Conservation (phyloP, 352 stramenopile genomes). For the Plasmopara viticola region DNA sequence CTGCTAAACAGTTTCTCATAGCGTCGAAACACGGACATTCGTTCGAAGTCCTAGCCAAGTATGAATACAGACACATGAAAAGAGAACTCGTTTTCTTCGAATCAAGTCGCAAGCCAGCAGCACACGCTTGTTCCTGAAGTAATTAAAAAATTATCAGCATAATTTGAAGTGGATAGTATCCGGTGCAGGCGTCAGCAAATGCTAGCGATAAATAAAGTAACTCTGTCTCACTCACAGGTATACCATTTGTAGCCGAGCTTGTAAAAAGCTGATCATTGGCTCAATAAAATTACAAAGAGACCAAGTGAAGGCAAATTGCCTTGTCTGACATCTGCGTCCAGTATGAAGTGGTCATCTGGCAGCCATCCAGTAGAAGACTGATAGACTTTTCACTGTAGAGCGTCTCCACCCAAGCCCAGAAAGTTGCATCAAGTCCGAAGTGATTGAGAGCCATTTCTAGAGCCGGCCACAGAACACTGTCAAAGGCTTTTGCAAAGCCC, state of each 20-base stretch:
- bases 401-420: too few species aligned
- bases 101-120: slow-evolving; percentile 4
- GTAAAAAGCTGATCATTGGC: slow-evolving; percentile 13
- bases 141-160: slow-evolving; percentile 5
- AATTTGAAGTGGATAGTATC: neutral
- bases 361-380: too few species aligned
- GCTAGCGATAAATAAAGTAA: neutral
- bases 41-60: neutral
- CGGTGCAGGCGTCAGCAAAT: slow-evolving; percentile 14
- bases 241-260: neutral
- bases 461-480: neutral
- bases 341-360: too few species aligned
- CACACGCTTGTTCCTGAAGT: slow-evolving; percentile 8
- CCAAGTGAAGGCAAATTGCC: slow-evolving; percentile 10
- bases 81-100: slow-evolving; percentile 13
- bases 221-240: neutral
- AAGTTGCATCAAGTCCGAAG: too few species aligned
- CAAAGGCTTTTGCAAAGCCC: neutral
- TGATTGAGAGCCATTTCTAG: neutral
- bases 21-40: neutral
- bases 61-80: neutral
- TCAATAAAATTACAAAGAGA: slow-evolving; percentile 14
- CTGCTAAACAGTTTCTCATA: neutral
- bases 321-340: too few species aligned
- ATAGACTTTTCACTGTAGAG: too few species aligned